phyloP scores from a whole-genome alignment of 2,329 filamentous ascomycete species.

The Fusarium fujikuroi region DNA sequence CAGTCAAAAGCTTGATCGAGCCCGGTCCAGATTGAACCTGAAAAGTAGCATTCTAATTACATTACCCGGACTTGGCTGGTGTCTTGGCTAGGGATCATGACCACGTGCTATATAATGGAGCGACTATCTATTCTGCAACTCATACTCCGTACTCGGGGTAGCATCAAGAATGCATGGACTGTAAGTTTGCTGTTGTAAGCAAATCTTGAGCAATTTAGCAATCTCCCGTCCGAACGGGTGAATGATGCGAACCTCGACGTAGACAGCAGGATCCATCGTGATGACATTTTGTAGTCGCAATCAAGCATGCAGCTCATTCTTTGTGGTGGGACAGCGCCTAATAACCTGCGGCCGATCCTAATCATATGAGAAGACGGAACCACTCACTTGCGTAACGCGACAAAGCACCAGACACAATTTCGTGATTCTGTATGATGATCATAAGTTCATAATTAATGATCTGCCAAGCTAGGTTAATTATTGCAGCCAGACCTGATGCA shows the following conservation, averaged over 20 bases:
- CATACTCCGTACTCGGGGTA: neutral
- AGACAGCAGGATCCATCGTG: slow-evolving; percentile 3
- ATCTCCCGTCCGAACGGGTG: neutral
- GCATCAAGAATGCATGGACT: slow-evolving; percentile 6
- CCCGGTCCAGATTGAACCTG: slow-evolving; percentile 7
- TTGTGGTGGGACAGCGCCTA: slow-evolving; percentile 2
- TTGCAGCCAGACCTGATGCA: slow-evolving; percentile 12
- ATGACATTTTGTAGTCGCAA: neutral
- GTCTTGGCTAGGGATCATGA: slow-evolving; percentile 8
- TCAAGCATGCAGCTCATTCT: slow-evolving; percentile 1
- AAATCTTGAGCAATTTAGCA: neutral
- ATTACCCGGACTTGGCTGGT: slow-evolving; percentile 19
- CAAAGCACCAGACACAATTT: neutral
- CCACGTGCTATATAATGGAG: slow-evolving; percentile 21
- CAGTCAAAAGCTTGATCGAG: neutral
- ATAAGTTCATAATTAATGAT: slow-evolving; percentile 23
- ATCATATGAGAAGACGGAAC: slow-evolving; percentile 21
- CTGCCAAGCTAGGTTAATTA: slow-evolving; percentile 9
- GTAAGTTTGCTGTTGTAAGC: neutral
- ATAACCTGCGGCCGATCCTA: slow-evolving; percentile 27
- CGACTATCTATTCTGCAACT: slow-evolving; percentile 9
- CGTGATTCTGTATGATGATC: slow-evolving; percentile 1
- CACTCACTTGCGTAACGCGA: neutral
- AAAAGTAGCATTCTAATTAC: slow-evolving; percentile 24
- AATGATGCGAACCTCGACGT: slow-evolving; percentile 9